Conservation (phyloP, 768 basidiomycete species). For the Pisolithus marmoratus region DNA sequence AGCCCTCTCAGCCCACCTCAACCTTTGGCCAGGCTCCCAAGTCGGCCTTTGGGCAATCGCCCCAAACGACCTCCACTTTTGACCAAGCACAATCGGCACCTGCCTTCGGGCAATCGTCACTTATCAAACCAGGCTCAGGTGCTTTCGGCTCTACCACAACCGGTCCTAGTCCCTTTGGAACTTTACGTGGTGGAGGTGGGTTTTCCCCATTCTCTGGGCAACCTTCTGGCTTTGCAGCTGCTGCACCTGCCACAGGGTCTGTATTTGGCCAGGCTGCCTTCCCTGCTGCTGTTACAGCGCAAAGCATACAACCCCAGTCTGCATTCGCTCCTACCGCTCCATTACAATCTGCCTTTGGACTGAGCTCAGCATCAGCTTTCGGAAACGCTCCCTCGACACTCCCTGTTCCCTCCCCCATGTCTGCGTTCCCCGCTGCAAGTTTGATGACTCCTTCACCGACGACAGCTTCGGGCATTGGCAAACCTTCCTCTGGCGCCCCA, state of each 20-base stretch:
- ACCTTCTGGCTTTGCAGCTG: conserved; percentile 36
- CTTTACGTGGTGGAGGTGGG: conserved; percentile 29
- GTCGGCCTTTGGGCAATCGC: conserved; percentile 26
- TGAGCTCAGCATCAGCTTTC: conserved; percentile 14
- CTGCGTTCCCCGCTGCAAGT: conserved; percentile 15
- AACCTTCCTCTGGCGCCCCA: conserved; percentile 18
- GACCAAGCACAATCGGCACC: conserved; percentile 30
- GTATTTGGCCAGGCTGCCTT: conserved; percentile 17
- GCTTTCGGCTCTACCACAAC: conserved; percentile 42
- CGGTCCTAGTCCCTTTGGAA: conserved; percentile 29
- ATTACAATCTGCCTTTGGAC: conserved; percentile 23
- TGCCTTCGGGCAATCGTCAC: conserved; percentile 32
- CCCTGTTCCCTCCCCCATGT: conserved; percentile 9
- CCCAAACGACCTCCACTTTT: conserved; percentile 22
- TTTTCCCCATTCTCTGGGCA: conserved; percentile 51
- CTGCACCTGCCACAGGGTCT: conserved; percentile 2
- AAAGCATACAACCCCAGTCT: conserved; percentile 12
- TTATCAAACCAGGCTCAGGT: conserved; percentile 47
- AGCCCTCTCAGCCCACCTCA: conserved; percentile 19
- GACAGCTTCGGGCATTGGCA: conserved; percentile 18
- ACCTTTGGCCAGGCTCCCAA: conserved; percentile 30
- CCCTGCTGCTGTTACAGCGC: conserved; percentile 4
- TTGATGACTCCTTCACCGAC: conserved; percentile 26
- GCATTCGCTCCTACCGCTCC: conserved; percentile 8
- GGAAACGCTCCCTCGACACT: conserved; percentile 15